These are phyloP conservation scores for Entamoeba dispar DNA, from an alignment of 208 protist species.

Conservation along the genomic window DNA sequence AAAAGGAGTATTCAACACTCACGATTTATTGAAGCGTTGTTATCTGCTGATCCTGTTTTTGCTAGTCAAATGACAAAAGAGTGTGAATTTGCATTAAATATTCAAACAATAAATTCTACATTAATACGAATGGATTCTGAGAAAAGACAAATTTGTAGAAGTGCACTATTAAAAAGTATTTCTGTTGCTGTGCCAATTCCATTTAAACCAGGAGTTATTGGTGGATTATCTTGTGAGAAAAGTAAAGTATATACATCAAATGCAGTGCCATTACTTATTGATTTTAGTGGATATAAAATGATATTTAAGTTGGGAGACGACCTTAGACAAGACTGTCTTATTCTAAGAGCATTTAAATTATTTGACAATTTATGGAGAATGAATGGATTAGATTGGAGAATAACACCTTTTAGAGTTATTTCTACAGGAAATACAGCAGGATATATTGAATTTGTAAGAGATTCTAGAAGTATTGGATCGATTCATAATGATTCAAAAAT, in stretches of 20 bases:
- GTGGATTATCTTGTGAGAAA: background rate
- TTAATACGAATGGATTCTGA: background rate
- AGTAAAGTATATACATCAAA: background rate
- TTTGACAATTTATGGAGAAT: slow-evolving; percentile 38
- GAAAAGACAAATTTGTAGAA: background rate
- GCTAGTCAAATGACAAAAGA: background rate
- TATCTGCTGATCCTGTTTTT: background rate
- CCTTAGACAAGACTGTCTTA: slow-evolving; percentile 45
- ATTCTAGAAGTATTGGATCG: background rate
- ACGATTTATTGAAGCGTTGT: background rate
- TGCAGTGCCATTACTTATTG: background rate
- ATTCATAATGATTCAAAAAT: background rate
- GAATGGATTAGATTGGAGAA: background rate
- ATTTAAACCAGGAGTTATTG: background rate
- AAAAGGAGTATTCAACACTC: background rate
- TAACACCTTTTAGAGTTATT: background rate
- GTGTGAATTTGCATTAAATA: background rate
- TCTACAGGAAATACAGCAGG: background rate
- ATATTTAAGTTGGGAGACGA: slow-evolving; percentile 35
- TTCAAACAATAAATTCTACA: background rate
- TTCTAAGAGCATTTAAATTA: slow-evolving; percentile 40
- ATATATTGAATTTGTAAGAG: background rate
- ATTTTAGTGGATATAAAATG: background rate
- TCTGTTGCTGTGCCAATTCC: background rate
- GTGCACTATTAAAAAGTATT: background rate